Percentiles rank a stretch among this genome's conserved stretches.
Evolutionary conservation across 176 grass and related monocot genomes (phyloP).

Genomic region (Triticum turgidum): DNA sequence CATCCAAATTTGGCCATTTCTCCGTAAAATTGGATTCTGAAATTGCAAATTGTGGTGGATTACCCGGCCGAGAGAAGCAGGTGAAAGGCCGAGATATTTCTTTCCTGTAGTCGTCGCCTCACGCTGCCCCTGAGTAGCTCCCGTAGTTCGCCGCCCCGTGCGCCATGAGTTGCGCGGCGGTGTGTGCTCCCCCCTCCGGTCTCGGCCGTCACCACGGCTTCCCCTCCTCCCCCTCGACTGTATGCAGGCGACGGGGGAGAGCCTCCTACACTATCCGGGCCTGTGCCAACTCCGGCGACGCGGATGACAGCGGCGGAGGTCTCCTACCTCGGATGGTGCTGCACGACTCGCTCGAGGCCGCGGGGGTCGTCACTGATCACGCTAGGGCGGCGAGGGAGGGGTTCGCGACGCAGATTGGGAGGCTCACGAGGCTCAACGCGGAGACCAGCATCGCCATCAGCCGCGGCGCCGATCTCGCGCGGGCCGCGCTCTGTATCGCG

Average conservation of each 20-base stretch:
- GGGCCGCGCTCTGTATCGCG: slow-evolving; percentile 60
- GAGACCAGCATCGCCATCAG: slow-evolving; percentile 70
- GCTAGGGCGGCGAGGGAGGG: slow-evolving; percentile 66
- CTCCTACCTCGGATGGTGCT: slow-evolving; percentile 45
- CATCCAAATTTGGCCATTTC: background rate
- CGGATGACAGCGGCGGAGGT: background rate
- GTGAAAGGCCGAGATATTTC: slow-evolving; percentile 17
- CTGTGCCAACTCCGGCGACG: slow-evolving; percentile 1
- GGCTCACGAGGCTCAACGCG: slow-evolving; percentile 46
- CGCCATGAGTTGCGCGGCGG: slow-evolving; percentile 40
- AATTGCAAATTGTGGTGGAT: background rate
- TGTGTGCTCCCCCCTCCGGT: slow-evolving; percentile 19
- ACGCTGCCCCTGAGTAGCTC: background rate
- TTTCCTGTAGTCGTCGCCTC: background rate
- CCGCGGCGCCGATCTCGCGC: slow-evolving; percentile 64
- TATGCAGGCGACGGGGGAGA: background rate
- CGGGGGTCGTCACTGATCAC: slow-evolving; percentile 51
- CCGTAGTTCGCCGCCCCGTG: background rate
- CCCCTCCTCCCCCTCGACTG: background rate
- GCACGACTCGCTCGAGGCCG: slow-evolving; percentile 71
- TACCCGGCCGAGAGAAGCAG: background rate
- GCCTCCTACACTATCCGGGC: background rate
- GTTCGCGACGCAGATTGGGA: slow-evolving; percentile 57
- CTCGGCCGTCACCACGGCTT: background rate
- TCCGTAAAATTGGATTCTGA: background rate